Evolutionary conservation across 768 basidiomycete species (phyloP).

Genomic region (Hypholoma sublateritium): DNA sequence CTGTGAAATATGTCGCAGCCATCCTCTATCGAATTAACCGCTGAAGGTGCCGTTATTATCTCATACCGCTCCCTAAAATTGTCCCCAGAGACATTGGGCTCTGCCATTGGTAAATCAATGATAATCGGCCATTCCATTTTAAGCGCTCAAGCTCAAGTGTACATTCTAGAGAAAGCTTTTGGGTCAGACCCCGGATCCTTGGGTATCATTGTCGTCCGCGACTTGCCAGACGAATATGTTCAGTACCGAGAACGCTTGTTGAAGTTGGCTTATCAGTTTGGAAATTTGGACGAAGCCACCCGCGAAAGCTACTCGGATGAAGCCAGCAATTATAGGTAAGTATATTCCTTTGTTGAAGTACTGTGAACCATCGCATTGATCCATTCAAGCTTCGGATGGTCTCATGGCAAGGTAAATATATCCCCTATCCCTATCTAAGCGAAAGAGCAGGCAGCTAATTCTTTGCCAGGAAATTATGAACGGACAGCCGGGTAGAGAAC

Average conservation of each 20-base stretch:
- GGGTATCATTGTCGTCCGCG: slow-evolving; percentile 80
- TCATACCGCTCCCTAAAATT: slow-evolving; percentile 27
- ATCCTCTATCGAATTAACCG: slow-evolving; percentile 16
- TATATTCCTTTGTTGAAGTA: slow-evolving; percentile 26
- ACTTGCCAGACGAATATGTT: slow-evolving; percentile 70
- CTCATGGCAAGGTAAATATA: slow-evolving; percentile 77
- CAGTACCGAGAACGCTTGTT: slow-evolving; percentile 70
- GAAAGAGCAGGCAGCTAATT: slow-evolving; percentile 1
- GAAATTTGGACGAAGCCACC: slow-evolving; percentile 59
- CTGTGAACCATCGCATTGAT: not conserved
- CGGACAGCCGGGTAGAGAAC: slow-evolving; percentile 69
- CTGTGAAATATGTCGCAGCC: too few species aligned
- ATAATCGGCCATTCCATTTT: not conserved
- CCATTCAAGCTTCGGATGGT: slow-evolving; percentile 87
- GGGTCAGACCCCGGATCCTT: slow-evolving; percentile 75
- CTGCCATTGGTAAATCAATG: slow-evolving; percentile 56
- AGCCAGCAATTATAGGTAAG: slow-evolving; percentile 78
- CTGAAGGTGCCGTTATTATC: slow-evolving; percentile 29
- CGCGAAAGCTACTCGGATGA: slow-evolving; percentile 79
- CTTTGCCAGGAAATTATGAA: slow-evolving; percentile 87
- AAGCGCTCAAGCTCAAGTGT: not conserved
- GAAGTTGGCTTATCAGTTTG: slow-evolving; percentile 73
- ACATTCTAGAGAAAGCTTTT: slow-evolving; percentile 68
- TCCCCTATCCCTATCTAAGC: not conserved
- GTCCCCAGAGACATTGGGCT: slow-evolving; percentile 22